Conservation (phyloP, 106 monocot species). For the Triglochin maritima region DNA sequence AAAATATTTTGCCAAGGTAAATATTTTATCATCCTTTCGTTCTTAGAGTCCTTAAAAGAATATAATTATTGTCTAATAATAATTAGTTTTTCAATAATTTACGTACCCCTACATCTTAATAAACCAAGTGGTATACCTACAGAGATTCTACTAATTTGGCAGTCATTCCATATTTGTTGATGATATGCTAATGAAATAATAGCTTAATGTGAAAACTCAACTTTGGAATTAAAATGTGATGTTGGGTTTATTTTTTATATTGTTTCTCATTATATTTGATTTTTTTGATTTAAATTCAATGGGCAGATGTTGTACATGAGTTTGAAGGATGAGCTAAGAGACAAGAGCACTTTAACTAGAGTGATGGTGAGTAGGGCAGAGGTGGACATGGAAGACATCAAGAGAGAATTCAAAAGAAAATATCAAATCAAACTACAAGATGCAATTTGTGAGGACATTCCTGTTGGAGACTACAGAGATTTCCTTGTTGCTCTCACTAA, state of each 20-base stretch:
- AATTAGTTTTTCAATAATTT: too few species aligned
- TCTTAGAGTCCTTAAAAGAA: too few species aligned
- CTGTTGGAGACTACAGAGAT: conserved; percentile 23
- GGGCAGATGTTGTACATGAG: conserved; percentile 28
- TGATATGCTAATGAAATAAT: too few species aligned
- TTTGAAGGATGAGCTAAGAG: conserved; percentile 13
- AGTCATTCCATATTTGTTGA: too few species aligned
- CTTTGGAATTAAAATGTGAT: not conserved
- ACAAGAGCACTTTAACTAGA: conserved; percentile 22
- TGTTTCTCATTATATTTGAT: not conserved
- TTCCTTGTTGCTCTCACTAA: conserved; percentile 29
- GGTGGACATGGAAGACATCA: conserved; percentile 35
- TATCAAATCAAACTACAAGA: conserved; percentile 25
- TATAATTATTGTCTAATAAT: too few species aligned
- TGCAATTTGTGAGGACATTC: conserved; percentile 24
- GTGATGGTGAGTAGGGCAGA: conserved; percentile 30
- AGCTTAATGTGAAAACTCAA: too few species aligned
- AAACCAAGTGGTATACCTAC: too few species aligned
- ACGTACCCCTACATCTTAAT: too few species aligned
- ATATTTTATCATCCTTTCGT: not conserved
- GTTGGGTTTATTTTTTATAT: not conserved
- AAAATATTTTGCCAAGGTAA: conserved; percentile 43
- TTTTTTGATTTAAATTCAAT: too few species aligned
- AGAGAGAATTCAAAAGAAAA: conserved; percentile 18
- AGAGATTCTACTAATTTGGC: too few species aligned